phyloP scores from a whole-genome alignment of 257 asterid species.

The Penstemon newberryi region DNA sequence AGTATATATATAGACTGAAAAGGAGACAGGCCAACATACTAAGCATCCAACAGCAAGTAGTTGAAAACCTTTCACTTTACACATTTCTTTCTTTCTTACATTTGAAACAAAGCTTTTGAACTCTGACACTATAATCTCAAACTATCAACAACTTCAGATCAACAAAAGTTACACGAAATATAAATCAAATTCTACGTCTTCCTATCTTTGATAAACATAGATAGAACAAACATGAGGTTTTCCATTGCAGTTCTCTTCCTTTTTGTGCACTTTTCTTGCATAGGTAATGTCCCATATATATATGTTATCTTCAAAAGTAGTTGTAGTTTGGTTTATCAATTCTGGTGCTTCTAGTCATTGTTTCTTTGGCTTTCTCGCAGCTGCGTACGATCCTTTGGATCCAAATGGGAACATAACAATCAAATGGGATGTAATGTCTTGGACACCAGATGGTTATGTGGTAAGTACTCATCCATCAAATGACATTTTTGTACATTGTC shows the following conservation, averaged over 20 bases:
- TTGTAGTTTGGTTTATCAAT: background rate
- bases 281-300: slow-evolving; percentile 40
- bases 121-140: slow-evolving; percentile 6
- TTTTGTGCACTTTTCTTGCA: slow-evolving; percentile 37
- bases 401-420: slow-evolving; percentile 90
- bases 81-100: slow-evolving; percentile 39
- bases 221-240: slow-evolving; percentile 39
- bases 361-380: slow-evolving; percentile 36
- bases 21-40: slow-evolving; percentile 26
- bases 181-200: background rate
- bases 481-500: background rate
- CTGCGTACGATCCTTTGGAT: slow-evolving; percentile 87
- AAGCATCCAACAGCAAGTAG: slow-evolving; percentile 68
- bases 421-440: slow-evolving; percentile 91
- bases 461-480: slow-evolving; percentile 35
- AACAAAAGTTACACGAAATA: background rate
- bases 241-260: slow-evolving; percentile 33
- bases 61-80: slow-evolving; percentile 39
- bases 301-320: background rate
- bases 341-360: background rate
- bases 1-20: slow-evolving; percentile 19
- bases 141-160: background rate
- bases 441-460: slow-evolving; percentile 96
- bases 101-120: slow-evolving; percentile 22
- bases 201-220: slow-evolving; percentile 8